phyloP scores from a whole-genome alignment of 768 basidiomycete genomes.

The Collybiopsis confluens region DNA sequence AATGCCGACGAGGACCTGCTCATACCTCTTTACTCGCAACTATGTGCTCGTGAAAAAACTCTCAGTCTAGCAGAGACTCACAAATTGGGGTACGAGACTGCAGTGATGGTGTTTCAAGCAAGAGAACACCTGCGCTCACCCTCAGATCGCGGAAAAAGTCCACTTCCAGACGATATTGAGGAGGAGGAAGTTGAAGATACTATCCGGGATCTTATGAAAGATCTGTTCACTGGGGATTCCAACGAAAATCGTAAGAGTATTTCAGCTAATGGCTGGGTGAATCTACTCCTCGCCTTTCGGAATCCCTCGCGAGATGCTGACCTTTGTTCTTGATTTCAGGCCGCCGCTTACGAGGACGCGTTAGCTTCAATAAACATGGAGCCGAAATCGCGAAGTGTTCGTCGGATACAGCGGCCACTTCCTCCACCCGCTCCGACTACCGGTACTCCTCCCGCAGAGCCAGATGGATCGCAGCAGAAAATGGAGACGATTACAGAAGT shows the following conservation, averaged over 20 bases:
- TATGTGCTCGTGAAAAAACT: constrained; percentile 35
- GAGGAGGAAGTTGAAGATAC: constrained; percentile 7
- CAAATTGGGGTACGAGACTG: constrained; percentile 37
- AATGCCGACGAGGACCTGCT: constrained; percentile 33
- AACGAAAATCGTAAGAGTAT: constrained; percentile 9
- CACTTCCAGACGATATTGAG: constrained; percentile 8
- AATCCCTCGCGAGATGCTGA: constrained; percentile 4
- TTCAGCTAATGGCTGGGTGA: constrained; percentile 9
- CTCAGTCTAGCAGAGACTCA: constrained; percentile 42
- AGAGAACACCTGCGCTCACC: constrained; percentile 29
- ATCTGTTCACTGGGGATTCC: constrained; percentile 2
- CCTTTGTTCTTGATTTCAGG: not conserved
- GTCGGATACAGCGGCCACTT: constrained; percentile 1
- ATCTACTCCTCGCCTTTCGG: constrained; percentile 1
- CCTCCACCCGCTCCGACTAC: constrained; percentile 1
- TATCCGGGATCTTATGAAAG: constrained; percentile 9
- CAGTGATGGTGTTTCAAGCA: constrained; percentile 30
- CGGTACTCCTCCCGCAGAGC: not conserved
- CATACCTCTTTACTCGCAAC: constrained; percentile 35
- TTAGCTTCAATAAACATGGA: constrained; percentile 5
- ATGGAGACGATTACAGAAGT: constrained; percentile 8
- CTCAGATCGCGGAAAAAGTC: constrained; percentile 9
- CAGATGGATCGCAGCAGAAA: not conserved
- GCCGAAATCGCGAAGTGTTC: constrained; percentile 2
- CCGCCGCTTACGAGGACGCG: constrained; percentile 8